phyloP scores from a whole-genome alignment of 345 rosid species.

The Gossypium mustelinum region DNA sequence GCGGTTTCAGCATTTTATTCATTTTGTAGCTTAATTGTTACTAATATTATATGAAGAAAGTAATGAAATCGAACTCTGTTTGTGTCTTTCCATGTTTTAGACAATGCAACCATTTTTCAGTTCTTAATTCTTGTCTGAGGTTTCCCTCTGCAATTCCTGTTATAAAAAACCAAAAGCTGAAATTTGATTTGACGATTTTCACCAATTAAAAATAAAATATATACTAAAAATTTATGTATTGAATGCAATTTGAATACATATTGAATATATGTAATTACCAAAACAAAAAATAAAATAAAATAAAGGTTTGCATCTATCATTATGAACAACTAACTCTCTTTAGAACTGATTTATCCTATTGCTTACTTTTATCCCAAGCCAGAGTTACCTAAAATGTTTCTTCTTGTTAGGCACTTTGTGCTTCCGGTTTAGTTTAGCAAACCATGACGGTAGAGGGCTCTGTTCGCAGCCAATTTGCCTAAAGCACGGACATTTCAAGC shows the following conservation, averaged over 20 bases:
- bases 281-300: too few species aligned
- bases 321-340: too few species aligned
- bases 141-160: not conserved
- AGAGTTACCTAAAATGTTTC: constrained; percentile 10
- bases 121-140: not conserved
- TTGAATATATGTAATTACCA: too few species aligned
- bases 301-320: too few species aligned
- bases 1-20: not conserved
- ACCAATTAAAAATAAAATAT: too few species aligned
- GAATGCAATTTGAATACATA: too few species aligned
- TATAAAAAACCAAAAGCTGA: not conserved
- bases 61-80: not conserved
- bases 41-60: not conserved
- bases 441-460: constrained; percentile 60
- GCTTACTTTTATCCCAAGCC: not conserved
- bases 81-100: not conserved
- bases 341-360: not conserved
- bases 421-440: constrained; percentile 61
- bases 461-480: constrained; percentile 77
- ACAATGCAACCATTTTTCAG: not conserved
- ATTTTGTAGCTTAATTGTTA: too few species aligned
- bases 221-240: too few species aligned
- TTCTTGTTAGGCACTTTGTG: constrained; percentile 58
- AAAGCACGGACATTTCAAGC: constrained; percentile 39
- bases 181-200: too few species aligned